These are phyloP conservation scores for Alternaria tenuissima DNA, from an alignment of 2,329 filamentous ascomycete genomes.

Conservation along the genomic window DNA sequence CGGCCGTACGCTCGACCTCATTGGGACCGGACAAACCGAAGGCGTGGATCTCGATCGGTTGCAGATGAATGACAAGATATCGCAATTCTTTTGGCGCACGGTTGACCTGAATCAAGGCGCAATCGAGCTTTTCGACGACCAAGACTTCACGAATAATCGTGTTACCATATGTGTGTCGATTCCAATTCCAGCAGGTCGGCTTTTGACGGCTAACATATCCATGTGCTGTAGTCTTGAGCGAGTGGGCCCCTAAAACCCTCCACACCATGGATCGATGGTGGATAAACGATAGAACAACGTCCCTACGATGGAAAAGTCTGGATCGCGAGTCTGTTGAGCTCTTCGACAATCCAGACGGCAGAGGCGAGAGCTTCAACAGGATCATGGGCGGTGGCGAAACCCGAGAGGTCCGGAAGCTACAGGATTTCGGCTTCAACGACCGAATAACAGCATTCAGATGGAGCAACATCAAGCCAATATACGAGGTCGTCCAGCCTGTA, in stretches of 20 bases:
- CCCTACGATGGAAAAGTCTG: background rate
- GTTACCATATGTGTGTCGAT: background rate
- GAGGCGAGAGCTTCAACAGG: background rate
- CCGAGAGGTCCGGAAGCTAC: background rate
- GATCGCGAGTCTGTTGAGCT: background rate
- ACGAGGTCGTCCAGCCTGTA: background rate
- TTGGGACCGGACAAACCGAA: background rate
- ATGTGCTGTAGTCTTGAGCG: background rate
- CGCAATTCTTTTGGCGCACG: background rate
- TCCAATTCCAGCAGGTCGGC: background rate
- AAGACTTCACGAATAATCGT: background rate
- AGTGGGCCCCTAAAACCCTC: background rate
- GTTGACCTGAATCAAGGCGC: background rate
- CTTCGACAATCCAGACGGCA: background rate
- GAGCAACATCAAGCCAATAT: background rate
- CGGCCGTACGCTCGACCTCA: background rate
- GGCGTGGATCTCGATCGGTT: background rate
- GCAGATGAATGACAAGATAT: background rate
- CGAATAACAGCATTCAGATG: background rate
- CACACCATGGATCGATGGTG: background rate
- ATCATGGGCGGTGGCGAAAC: background rate
- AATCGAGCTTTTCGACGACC: background rate
- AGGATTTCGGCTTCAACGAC: background rate
- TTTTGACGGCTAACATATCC: background rate
- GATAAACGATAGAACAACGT: background rate